These are phyloP conservation scores for Daldinia sp. DNA, from an alignment of 2,329 filamentous ascomycete species.

Conservation along the genomic window DNA sequence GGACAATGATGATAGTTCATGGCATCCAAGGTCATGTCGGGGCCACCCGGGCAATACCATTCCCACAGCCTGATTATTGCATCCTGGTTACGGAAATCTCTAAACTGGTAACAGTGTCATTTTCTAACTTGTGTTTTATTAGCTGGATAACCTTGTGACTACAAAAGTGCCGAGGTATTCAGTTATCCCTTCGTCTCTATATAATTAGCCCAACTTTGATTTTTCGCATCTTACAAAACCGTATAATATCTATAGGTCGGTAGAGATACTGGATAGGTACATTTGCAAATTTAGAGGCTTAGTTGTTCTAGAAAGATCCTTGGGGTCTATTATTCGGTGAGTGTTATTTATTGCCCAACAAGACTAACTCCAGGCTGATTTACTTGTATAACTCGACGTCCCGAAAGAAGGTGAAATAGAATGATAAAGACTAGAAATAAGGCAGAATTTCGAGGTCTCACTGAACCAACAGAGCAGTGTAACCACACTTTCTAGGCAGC, in stretches of 20 bases:
- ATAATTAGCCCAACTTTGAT: not conserved
- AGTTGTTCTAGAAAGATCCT: not conserved
- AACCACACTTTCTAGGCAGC: conserved; percentile 3
- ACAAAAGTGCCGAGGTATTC: not conserved
- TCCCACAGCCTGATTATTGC: not conserved
- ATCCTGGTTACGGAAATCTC: not conserved
- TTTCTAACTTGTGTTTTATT: not conserved
- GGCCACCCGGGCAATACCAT: not conserved
- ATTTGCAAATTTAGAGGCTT: not conserved
- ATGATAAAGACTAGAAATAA: not conserved
- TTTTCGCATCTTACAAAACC: not conserved
- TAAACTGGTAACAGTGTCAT: not conserved
- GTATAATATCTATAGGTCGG: not conserved
- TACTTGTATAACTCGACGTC: not conserved
- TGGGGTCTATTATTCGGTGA: not conserved
- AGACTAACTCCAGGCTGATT: not conserved
- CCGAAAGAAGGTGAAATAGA: not conserved
- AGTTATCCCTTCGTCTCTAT: not conserved
- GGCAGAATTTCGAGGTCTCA: conserved; percentile 4
- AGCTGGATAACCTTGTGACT: not conserved
- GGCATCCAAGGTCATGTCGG: not conserved
- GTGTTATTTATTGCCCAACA: no score
- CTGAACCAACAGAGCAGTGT: conserved; percentile 4
- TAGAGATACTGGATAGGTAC: not conserved
- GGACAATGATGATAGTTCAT: not conserved